Evolutionary conservation across 2,329 filamentous ascomycete genomes (phyloP).

Genomic region (Huntiella savannae): DNA sequence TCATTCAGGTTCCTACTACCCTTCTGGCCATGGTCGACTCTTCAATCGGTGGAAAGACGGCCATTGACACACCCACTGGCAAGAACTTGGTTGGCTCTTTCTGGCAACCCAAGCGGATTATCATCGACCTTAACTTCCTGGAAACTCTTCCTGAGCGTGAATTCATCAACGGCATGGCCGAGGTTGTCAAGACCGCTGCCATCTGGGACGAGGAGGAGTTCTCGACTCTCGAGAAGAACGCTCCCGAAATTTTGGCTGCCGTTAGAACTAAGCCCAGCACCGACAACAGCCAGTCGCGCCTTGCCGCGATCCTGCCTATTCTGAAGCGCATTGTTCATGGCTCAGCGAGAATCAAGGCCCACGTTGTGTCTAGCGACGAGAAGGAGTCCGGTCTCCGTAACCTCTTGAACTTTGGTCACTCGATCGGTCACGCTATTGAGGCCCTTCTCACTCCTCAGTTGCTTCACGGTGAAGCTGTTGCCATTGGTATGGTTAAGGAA

Average conservation of each 20-base stretch:
- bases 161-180: slow-evolving; percentile 97
- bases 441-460: slow-evolving; percentile 90
- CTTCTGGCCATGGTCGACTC: slow-evolving; percentile 96
- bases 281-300: slow-evolving; percentile 24
- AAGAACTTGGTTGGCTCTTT: slow-evolving; percentile 95
- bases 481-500: slow-evolving; percentile 97
- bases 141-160: slow-evolving; percentile 79
- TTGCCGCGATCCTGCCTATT: slow-evolving; percentile 50
- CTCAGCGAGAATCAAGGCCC: slow-evolving; percentile 82
- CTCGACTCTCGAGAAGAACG: slow-evolving; percentile 62
- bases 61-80: slow-evolving; percentile 86
- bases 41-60: slow-evolving; percentile 94
- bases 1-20: slow-evolving; percentile 91
- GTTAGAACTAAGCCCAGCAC: slow-evolving; percentile 22
- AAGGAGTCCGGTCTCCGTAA: slow-evolving; percentile 86
- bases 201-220: slow-evolving; percentile 91
- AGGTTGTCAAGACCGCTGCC: slow-evolving; percentile 92
- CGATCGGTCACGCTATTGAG: slow-evolving; percentile 91
- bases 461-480: slow-evolving; percentile 85
- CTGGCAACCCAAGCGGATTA: slow-evolving; percentile 88
- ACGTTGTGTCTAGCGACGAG: slow-evolving; percentile 87
- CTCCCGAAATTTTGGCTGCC: slow-evolving; percentile 44
- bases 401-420: slow-evolving; percentile 92
- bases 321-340: slow-evolving; percentile 69
- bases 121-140: slow-evolving; percentile 82